These are phyloP conservation scores for Podospora appendiculata DNA, from an alignment of 495 filamentous ascomycete genomes.

Conservation along the genomic window DNA sequence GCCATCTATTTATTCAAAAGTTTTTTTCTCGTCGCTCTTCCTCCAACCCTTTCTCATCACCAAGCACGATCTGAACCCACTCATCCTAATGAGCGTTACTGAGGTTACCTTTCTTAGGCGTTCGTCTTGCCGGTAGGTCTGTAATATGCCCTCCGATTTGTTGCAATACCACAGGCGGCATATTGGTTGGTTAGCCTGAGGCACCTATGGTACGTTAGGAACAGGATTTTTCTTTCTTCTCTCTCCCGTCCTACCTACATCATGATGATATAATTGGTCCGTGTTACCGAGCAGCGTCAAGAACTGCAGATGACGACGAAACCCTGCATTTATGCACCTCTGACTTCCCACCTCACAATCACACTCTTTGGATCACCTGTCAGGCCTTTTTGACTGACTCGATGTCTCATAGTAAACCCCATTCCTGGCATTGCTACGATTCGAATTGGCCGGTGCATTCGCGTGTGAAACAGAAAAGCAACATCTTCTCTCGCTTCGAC, in stretches of 20 bases:
- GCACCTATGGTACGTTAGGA: too few relatives aligned
- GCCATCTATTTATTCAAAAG: not conserved
- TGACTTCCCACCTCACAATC: slow-evolving; percentile 42
- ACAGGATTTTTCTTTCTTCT: slow-evolving; percentile 40
- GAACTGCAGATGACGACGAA: slow-evolving; percentile 84
- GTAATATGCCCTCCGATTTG: too few relatives aligned
- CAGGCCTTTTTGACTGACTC: not conserved
- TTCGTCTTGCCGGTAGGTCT: too few relatives aligned
- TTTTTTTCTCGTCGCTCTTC: slow-evolving; percentile 2
- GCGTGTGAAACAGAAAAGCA: too few relatives aligned
- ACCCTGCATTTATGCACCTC: slow-evolving; percentile 72
- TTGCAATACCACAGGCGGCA: too few relatives aligned
- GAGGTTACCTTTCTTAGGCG: too few relatives aligned
- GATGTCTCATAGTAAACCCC: not conserved
- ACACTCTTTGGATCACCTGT: not conserved
- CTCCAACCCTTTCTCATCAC: not conserved
- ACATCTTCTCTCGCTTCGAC: too few relatives aligned
- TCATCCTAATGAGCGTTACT: not conserved
- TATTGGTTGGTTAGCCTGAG: too few relatives aligned
- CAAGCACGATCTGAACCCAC: not conserved
- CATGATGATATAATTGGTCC: slow-evolving; percentile 97
- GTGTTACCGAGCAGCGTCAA: slow-evolving; percentile 99
- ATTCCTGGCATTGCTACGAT: not conserved
- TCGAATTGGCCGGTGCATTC: too few relatives aligned
- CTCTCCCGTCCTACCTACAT: slow-evolving; percentile 3